Conservation (phyloP, 257 asterid genomes). For the Ajuga chamaepitys region DNA sequence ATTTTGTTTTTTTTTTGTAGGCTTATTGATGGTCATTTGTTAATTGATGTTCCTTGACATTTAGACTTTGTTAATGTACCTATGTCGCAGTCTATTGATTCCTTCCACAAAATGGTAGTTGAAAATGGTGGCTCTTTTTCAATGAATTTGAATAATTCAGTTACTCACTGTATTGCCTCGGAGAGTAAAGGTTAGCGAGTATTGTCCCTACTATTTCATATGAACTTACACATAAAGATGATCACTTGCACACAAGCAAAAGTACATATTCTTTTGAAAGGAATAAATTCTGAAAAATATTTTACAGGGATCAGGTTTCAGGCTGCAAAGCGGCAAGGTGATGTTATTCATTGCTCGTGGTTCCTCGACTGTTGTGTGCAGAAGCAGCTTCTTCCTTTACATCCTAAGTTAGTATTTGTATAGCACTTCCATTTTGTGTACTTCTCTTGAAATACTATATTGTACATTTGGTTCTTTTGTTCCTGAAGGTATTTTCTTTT, state of each 20-base stretch:
- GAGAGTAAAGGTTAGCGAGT: constrained; percentile 70
- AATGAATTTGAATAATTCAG: constrained; percentile 86
- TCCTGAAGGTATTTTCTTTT: constrained; percentile 60
- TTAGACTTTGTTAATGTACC: constrained; percentile 83
- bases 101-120: constrained; percentile 86
- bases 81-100: constrained; percentile 56
- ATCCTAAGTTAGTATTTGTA: constrained; percentile 52
- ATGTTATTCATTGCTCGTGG: constrained; percentile 85
- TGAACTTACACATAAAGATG: not conserved
- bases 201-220: constrained; percentile 4
- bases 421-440: constrained; percentile 2
- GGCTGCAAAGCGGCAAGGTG: constrained; percentile 87
- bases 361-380: constrained; percentile 69
- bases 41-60: constrained; percentile 51
- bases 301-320: constrained; percentile 83
- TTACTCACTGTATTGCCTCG: constrained; percentile 84
- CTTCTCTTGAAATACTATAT: constrained; percentile 4
- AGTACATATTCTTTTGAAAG: not conserved
- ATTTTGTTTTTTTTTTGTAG: not conserved
- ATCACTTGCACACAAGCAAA: not conserved
- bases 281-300: constrained; percentile 8
- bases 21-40: not conserved
- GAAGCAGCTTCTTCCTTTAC: constrained; percentile 75
- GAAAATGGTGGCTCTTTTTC: constrained; percentile 93
- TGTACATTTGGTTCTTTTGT: not conserved